phyloP scores from a whole-genome alignment of 345 rosid species.

The Brassica carinata region DNA sequence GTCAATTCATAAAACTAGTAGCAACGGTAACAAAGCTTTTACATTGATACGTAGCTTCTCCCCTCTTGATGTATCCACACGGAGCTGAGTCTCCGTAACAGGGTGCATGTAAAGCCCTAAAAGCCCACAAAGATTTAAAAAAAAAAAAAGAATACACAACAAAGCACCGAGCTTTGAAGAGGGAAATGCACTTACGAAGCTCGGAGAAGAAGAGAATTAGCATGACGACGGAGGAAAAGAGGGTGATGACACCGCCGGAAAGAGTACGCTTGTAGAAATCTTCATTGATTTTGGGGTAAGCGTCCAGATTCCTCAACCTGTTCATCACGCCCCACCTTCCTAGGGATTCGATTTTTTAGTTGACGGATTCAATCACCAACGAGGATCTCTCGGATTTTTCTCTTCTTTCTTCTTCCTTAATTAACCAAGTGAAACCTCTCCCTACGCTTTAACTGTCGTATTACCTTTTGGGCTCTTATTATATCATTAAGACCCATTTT shows the following conservation, averaged over 20 bases:
- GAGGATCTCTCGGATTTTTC: neutral
- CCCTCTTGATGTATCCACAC: neutral
- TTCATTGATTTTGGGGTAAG: neutral
- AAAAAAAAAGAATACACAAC: neutral
- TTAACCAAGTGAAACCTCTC: neutral
- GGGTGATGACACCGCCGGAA: neutral
- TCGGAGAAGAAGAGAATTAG: neutral
- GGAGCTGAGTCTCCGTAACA: neutral
- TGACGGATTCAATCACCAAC: neutral
- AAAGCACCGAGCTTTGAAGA: too few relatives aligned
- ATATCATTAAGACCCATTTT: neutral
- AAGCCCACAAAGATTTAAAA: neutral
- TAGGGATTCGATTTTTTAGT: neutral
- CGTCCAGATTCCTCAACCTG: neutral
- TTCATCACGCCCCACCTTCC: neutral
- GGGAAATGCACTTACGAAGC: neutral
- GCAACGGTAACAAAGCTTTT: neutral
- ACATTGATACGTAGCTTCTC: constrained; percentile 1
- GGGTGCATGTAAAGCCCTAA: neutral
- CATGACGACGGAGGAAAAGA: neutral
- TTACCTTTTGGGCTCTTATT: neutral
- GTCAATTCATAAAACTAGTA: neutral
- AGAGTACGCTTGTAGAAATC: neutral
- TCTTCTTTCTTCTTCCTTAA: neutral
- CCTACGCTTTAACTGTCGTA: neutral